Conservation (phyloP, 1,284 basidiomycete species). For the Marasmius fiardii region DNA sequence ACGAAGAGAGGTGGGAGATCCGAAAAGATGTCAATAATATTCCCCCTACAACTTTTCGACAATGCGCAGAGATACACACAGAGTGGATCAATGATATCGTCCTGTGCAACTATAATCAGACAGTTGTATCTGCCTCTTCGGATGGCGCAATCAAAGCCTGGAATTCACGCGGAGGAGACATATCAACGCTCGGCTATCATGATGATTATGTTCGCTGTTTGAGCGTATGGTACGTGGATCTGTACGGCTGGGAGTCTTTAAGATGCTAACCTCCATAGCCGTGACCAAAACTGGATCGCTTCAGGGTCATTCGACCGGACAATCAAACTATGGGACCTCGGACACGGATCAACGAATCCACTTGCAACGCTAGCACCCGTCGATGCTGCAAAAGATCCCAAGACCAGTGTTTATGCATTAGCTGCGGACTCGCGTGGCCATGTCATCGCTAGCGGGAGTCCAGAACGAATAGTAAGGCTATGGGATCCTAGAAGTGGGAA, state of each 20-base stretch:
- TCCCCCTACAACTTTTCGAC: constrained; percentile 66
- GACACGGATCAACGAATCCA: constrained; percentile 29
- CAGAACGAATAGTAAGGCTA: constrained; percentile 84
- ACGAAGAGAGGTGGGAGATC: constrained; percentile 79
- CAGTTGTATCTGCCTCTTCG: constrained; percentile 94
- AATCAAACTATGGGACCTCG: constrained; percentile 94
- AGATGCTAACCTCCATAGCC: constrained; percentile 37
- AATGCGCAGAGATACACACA: constrained; percentile 82
- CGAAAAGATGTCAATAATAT: constrained; percentile 38
- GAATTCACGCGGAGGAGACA: constrained; percentile 78
- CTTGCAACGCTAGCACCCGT: constrained; percentile 55
- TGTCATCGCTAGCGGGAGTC: constrained; percentile 85
- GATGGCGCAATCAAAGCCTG: constrained; percentile 95
- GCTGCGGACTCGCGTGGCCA: constrained; percentile 79
- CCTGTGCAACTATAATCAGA: constrained; percentile 91
- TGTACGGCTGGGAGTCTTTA: not conserved
- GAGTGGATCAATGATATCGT: constrained; percentile 98
- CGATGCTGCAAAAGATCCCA: constrained; percentile 61
- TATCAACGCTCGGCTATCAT: constrained; percentile 82
- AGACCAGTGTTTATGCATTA: constrained; percentile 79
- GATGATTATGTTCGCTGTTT: constrained; percentile 91
- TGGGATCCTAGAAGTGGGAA: constrained; percentile 90
- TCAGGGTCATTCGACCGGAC: constrained; percentile 94
- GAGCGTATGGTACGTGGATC: constrained; percentile 58
- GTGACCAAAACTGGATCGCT: constrained; percentile 81